Conservation (phyloP, 768 basidiomycete species). For the Russula vinacea region DNA sequence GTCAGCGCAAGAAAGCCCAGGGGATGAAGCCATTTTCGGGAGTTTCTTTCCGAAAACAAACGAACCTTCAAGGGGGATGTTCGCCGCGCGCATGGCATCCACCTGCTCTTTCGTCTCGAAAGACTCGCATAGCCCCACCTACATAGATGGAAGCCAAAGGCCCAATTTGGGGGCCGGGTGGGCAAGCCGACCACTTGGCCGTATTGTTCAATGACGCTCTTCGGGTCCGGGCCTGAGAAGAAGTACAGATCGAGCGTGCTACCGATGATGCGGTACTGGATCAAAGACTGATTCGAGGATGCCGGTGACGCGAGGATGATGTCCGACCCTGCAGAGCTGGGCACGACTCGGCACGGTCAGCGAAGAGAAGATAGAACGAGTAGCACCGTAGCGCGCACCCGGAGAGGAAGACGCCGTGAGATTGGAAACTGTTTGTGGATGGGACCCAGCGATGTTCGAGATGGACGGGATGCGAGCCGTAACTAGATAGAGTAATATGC, state of each 20-base stretch:
- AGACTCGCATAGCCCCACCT: conserved; percentile 55
- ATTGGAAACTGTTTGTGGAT: conserved; percentile 48
- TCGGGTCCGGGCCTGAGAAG: conserved; percentile 52
- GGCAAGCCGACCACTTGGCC: conserved; percentile 63
- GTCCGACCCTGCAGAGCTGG: conserved; percentile 66
- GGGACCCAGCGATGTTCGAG: conserved; percentile 67
- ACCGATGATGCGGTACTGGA: conserved; percentile 72
- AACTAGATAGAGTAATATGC: conserved; percentile 40
- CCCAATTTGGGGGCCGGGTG: conserved; percentile 70
- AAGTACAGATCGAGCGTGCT: conserved; percentile 79
- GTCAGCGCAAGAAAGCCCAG: neutral
- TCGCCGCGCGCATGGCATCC: conserved; percentile 57
- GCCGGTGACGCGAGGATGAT: conserved; percentile 62
- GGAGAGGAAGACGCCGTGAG: conserved; percentile 75
- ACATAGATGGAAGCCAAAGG: conserved; percentile 76
- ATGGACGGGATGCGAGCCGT: conserved; percentile 72
- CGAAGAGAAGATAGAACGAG: neutral
- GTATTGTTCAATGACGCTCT: conserved; percentile 68
- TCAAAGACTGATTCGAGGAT: conserved; percentile 51
- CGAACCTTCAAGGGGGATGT: conserved; percentile 73
- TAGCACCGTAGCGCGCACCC: conserved; percentile 47
- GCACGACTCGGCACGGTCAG: neutral
- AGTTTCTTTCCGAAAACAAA: neutral
- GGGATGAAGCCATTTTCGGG: conserved; percentile 1
- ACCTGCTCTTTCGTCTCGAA: conserved; percentile 55